Evolutionary conservation across 768 basidiomycete species (phyloP).

Genomic region (Myochromella boudieri): DNA sequence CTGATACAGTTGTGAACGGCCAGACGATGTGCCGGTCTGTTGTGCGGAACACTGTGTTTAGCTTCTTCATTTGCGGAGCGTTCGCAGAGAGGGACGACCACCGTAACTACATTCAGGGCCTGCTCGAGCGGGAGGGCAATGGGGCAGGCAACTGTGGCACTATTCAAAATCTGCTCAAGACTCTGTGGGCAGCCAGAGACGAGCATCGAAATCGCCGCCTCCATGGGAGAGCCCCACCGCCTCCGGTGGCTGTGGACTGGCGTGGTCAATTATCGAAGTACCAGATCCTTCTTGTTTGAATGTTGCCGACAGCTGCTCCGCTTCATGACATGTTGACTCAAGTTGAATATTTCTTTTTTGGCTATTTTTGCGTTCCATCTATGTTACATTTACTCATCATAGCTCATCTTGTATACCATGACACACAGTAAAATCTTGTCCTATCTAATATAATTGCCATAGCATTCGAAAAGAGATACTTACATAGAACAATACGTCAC

Average conservation of each 20-base stretch:
- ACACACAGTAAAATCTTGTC: too few species aligned
- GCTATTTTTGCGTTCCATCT: neutral
- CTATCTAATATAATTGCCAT: too few species aligned
- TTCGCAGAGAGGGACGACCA: slow-evolving; percentile 53
- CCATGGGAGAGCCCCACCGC: slow-evolving; percentile 3
- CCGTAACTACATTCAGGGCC: slow-evolving; percentile 39
- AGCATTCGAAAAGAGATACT: neutral
- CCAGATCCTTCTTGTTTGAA: slow-evolving; percentile 61
- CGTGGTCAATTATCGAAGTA: slow-evolving; percentile 49
- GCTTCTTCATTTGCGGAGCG: slow-evolving; percentile 71
- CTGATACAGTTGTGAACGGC: slow-evolving; percentile 10
- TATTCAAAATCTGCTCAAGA: slow-evolving; percentile 50
- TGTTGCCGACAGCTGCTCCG: slow-evolving; percentile 1
- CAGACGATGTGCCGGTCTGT: slow-evolving; percentile 48
- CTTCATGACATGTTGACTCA: neutral
- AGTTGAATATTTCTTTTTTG: slow-evolving; percentile 1
- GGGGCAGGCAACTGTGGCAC: slow-evolving; percentile 66
- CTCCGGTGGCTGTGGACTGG: slow-evolving; percentile 53
- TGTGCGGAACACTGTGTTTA: slow-evolving; percentile 77
- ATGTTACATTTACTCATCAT: neutral
- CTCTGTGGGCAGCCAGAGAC: slow-evolving; percentile 54
- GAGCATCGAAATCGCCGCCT: slow-evolving; percentile 14
- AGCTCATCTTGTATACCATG: too few species aligned
- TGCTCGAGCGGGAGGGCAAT: slow-evolving; percentile 53
- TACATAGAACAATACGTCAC: slow-evolving; percentile 9